Percentiles rank a stretch among this genome's conserved stretches.
Conservation (phyloP, 306 rosid genomes). For the Astragalus membranaceus region DNA sequence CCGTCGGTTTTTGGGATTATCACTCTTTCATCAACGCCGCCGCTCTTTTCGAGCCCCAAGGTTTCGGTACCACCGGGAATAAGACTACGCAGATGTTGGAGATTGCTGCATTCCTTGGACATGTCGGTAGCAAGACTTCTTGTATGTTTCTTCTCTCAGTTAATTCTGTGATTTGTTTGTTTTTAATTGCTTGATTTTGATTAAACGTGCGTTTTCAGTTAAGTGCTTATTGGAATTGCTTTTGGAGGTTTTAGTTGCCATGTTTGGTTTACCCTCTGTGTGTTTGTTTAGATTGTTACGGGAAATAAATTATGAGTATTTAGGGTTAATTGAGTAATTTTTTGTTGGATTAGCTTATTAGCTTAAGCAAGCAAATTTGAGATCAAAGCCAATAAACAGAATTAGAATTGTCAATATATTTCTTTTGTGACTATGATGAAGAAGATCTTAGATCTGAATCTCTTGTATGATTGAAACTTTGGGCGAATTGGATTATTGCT, state of each 20-base stretch:
- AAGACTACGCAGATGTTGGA: constrained; percentile 76
- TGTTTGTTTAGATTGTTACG: not conserved
- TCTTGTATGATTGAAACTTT: not conserved
- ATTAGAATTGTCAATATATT: not conserved
- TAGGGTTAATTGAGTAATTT: not conserved
- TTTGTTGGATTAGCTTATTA: not conserved
- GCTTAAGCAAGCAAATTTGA: not conserved
- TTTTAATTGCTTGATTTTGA: not conserved
- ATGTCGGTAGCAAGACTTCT: constrained; percentile 79
- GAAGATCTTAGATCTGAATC: constrained; percentile 1
- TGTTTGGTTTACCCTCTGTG: not conserved
- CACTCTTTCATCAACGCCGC: constrained; percentile 70
- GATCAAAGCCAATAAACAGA: not conserved
- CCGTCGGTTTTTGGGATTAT: constrained; percentile 88
- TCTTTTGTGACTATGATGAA: not conserved
- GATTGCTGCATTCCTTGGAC: constrained; percentile 82
- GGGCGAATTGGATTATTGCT: not conserved
- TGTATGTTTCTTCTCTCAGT: constrained; percentile 29
- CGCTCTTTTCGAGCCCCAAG: constrained; percentile 55
- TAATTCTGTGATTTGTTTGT: not conserved
- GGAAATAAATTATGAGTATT: not conserved
- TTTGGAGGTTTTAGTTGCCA: not conserved
- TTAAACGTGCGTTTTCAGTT: not conserved
- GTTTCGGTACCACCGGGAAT: constrained; percentile 86
- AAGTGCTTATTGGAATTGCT: not conserved